Percentiles rank a stretch among this genome's conserved stretches.
phyloP scores from a whole-genome alignment of 1,284 basidiomycete species.

The Puccinia novopanici region DNA sequence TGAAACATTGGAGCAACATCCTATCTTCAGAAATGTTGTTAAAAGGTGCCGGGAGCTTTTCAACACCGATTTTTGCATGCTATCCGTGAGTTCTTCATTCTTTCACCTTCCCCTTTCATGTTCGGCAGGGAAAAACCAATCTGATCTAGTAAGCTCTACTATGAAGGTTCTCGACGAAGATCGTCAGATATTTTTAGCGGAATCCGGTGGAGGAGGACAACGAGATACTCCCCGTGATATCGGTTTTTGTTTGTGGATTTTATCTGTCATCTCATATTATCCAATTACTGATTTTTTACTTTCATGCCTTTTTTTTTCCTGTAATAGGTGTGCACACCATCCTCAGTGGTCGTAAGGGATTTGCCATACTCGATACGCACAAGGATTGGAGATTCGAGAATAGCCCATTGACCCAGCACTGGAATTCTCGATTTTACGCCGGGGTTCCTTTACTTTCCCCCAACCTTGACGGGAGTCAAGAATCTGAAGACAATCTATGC shows the following conservation, averaged over 20 bases:
- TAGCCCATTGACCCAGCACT: constrained; percentile 32
- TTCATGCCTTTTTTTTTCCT: neutral
- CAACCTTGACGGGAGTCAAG: constrained; percentile 40
- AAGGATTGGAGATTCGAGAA: constrained; percentile 49
- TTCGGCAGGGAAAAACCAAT: neutral
- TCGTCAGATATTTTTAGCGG: constrained; percentile 56
- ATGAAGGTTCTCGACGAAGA: constrained; percentile 54
- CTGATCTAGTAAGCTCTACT: neutral
- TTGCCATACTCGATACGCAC: constrained; percentile 43
- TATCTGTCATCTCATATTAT: neutral
- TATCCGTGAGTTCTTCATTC: constrained; percentile 52
- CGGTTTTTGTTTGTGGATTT: constrained; percentile 10
- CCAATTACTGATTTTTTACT: neutral
- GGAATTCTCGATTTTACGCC: constrained; percentile 38
- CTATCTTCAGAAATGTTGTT: constrained; percentile 55
- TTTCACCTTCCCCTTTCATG: neutral
- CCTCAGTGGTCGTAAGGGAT: constrained; percentile 47
- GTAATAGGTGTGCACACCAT: constrained; percentile 46
- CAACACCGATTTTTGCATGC: constrained; percentile 52
- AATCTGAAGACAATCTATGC: constrained; percentile 48
- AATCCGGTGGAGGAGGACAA: constrained; percentile 28
- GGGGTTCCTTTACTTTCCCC: constrained; percentile 52
- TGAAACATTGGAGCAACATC: constrained; percentile 50
- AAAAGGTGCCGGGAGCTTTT: constrained; percentile 54
- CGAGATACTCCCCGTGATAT: constrained; percentile 33